Evolutionary conservation across 371 early-diverging fungal genomes (phyloP), one percentile per base, ranked within the genome.

Genomic region (Mucor plumbeus): DNA sequence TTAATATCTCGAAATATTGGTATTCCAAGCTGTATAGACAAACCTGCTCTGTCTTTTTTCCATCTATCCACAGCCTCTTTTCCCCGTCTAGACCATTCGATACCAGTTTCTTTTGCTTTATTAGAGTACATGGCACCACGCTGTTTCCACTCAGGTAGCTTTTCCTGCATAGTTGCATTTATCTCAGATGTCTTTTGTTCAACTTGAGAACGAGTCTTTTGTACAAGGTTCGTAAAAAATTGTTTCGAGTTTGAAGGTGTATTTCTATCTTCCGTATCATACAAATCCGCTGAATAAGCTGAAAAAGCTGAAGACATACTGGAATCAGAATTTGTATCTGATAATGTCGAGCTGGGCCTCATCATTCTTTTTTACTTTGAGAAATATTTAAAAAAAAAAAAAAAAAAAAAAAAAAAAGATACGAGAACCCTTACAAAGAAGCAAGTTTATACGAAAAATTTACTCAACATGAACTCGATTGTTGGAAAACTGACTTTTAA

Each of bases 1-100:
- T 53, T 13, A 21, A 14, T 7, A 19, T 4, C 19, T 19, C 19
- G 21, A 9, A 47, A 57, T 17, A 36, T 35, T 17, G 17, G 35
- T n/a, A 35, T 36, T 21, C 26, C 26, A n/a, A n/a, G 26, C 17
- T 7, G 11, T 31, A 33, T 8, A 13, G 3, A 35, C 65, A 64
- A 66, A 78, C 78, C 79, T 50, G 61, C 64, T 43, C 72, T 72
- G 31, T 78, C 76, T 65, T 82, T 83, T 63, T 80, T 83, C 85
- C 82, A 85, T n/a, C 79, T 71, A 41, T 85, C 84, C 4, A 85
- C 82, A 0, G 83, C 81, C 57, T 72, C 81, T 65, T 82, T 80
- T 35, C 81, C 79, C 67, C 73, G 72, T 31, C 81, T 77, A 55
- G 76, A 67, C 81, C 83, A 82, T 40, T 83, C 84, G 4, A 85